Conservation (phyloP, 2,329 filamentous ascomycete genomes). For the Alternaria gaisen region DNA sequence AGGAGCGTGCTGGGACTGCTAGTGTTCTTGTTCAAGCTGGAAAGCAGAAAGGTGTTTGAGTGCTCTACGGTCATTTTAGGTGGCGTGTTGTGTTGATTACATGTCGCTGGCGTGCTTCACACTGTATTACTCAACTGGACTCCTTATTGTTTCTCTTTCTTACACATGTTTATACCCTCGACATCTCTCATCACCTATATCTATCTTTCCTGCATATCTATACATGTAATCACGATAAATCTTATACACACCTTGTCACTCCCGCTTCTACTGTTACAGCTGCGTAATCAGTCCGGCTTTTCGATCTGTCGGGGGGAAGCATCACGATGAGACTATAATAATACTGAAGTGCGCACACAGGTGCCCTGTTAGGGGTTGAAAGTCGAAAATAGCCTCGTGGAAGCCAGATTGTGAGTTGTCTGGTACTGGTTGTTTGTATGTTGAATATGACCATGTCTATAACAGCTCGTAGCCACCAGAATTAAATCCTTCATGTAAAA, state of each 20-base stretch:
- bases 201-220: neutral
- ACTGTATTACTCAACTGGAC: neutral
- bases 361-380: neutral
- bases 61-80: neutral
- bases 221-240: neutral
- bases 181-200: neutral
- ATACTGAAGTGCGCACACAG: neutral
- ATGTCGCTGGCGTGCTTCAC: neutral
- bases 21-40: constrained; percentile 36
- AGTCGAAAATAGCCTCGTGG: neutral
- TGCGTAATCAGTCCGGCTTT: neutral
- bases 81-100: neutral
- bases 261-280: neutral
- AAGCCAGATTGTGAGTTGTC: neutral
- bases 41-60: constrained; percentile 11
- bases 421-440: neutral
- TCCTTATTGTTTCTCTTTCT: neutral
- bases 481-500: neutral
- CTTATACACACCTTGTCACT: neutral
- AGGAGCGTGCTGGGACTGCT: constrained; percentile 57
- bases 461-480: neutral
- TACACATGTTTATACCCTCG: neutral
- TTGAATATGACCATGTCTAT: neutral
- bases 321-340: neutral
- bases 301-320: neutral